Percentiles rank a stretch among this genome's conserved stretches.
Conservation (phyloP, 2,329 filamentous ascomycete genomes). For the Metarhizium robertsii region DNA sequence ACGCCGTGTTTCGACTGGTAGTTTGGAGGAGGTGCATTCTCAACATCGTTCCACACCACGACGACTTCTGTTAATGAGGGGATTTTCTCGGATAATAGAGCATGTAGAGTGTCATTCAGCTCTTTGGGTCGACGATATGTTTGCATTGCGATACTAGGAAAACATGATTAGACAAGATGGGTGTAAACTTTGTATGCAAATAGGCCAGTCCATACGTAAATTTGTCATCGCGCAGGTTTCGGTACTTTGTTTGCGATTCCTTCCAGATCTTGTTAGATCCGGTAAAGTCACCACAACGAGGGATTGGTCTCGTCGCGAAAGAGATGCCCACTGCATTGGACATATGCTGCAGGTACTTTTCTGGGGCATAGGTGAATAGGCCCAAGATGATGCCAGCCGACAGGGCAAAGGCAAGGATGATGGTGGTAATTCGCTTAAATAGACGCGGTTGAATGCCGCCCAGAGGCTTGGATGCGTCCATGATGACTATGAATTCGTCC, state of each 20-base stretch:
- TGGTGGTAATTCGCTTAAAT: slow-evolving; percentile 1
- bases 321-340: neutral
- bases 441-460: neutral
- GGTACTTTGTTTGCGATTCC: slow-evolving; percentile 14
- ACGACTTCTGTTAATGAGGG: slow-evolving; percentile 29
- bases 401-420: slow-evolving; percentile 1
- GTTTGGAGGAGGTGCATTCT: slow-evolving; percentile 17
- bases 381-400: slow-evolving; percentile 1
- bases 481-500: neutral
- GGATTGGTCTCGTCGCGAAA: neutral
- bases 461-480: slow-evolving; percentile 2
- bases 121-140: slow-evolving; percentile 27
- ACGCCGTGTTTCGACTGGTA: slow-evolving; percentile 21
- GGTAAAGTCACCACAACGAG: slow-evolving; percentile 1
- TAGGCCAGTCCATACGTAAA: slow-evolving; percentile 19
- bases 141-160: slow-evolving; percentile 25
- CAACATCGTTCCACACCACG: slow-evolving; percentile 27
- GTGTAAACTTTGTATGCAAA: neutral
- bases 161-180: neutral
- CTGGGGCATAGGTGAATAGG: slow-evolving; percentile 1
- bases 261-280: slow-evolving; percentile 12
- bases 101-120: slow-evolving; percentile 20
- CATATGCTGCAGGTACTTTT: slow-evolving; percentile 1
- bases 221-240: slow-evolving; percentile 17
- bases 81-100: slow-evolving; percentile 19